Conservation (phyloP, 2,329 filamentous ascomycete genomes). For the Fusarium illudens region DNA sequence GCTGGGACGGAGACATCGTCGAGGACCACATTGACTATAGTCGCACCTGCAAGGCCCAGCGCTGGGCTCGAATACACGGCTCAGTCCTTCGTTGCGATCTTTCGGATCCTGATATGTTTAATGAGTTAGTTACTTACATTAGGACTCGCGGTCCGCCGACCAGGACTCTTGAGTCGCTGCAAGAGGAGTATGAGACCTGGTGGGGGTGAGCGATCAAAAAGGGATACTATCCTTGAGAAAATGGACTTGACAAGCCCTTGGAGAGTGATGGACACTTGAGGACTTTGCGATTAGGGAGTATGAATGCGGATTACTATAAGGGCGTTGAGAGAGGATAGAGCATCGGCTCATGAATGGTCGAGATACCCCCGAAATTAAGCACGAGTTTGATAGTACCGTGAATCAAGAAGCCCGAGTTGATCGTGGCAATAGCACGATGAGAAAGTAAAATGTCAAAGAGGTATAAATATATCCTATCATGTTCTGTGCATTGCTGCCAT, state of each 20-base stretch:
- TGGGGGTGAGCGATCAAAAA: neutral
- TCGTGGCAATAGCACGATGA: too few relatives aligned
- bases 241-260: too few relatives aligned
- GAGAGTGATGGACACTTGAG: too few relatives aligned
- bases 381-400: too few relatives aligned
- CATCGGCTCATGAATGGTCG: too few relatives aligned
- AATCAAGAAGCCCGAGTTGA: too few relatives aligned
- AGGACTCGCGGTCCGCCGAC: neutral
- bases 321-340: too few relatives aligned
- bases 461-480: neutral
- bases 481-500: neutral
- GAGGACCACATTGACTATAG: neutral
- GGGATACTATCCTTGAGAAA: too few relatives aligned
- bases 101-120: neutral
- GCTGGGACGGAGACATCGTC: neutral
- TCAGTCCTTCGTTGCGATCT: neutral
- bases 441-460: too few relatives aligned
- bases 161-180: neutral
- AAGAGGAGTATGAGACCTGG: neutral
- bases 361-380: too few relatives aligned
- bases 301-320: too few relatives aligned
- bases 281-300: too few relatives aligned
- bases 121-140: neutral
- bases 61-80: neutral
- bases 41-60: neutral